Evolutionary conservation across 495 filamentous ascomycete genomes (phyloP).

Genomic region (Letharia lupina): DNA sequence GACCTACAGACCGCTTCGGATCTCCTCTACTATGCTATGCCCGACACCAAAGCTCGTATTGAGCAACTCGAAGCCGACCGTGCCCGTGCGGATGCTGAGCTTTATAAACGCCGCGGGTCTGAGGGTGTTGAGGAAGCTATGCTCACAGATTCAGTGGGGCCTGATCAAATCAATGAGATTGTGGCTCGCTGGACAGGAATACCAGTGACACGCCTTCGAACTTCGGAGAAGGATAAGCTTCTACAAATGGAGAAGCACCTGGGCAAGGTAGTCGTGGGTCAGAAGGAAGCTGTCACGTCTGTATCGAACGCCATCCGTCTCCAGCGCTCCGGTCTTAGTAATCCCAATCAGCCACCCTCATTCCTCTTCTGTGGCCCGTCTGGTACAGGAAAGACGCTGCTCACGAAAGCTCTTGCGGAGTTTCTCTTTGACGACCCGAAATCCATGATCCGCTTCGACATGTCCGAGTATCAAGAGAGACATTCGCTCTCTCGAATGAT

Average conservation of each 20-base stretch:
- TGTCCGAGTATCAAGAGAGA: conserved; percentile 98
- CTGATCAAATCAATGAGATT: conserved; percentile 98
- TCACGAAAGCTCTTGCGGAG: conserved; percentile 93
- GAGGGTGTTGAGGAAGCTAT: conserved; percentile 53
- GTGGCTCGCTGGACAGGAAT: conserved; percentile 95
- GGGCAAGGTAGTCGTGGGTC: conserved; percentile 76
- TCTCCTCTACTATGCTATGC: conserved; percentile 93
- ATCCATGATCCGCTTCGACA: conserved; percentile 97
- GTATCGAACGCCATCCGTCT: conserved; percentile 94
- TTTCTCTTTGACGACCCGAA: conserved; percentile 98
- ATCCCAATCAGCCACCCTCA: conserved; percentile 91
- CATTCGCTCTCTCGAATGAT: conserved; percentile 97
- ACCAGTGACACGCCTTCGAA: conserved; percentile 85
- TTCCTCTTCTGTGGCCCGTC: conserved; percentile 99
- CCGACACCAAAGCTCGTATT: conserved; percentile 76
- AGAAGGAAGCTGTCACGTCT: conserved; percentile 86
- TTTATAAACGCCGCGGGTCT: conserved; percentile 48
- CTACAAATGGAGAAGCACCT: conserved; percentile 88
- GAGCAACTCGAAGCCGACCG: conserved; percentile 74
- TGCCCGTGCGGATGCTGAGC: conserved; percentile 62
- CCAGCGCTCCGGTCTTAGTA: conserved; percentile 84
- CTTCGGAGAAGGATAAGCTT: conserved; percentile 94
- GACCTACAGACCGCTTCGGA: conserved; percentile 80
- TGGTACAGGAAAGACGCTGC: conserved; percentile 92
- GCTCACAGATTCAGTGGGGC: conserved; percentile 85